phyloP scores from a whole-genome alignment of 441 rosid species.

The Francoa sonchifolia region DNA sequence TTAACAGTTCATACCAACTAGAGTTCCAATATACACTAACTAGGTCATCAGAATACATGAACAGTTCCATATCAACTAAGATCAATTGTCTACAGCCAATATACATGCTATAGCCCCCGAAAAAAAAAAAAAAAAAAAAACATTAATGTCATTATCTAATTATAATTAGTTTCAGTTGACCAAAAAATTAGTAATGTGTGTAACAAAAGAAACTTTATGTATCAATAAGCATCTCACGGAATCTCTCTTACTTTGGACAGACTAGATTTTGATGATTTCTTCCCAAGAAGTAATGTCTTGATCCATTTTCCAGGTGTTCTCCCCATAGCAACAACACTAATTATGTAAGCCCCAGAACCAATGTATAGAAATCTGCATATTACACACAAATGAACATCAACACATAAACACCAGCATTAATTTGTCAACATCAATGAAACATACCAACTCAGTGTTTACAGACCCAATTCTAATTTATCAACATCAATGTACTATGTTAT shows the following conservation, averaged over 20 bases:
- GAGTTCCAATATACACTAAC: no score
- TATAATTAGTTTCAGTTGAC: neutral
- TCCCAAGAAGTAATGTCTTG: slow-evolving; percentile 53
- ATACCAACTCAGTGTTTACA: neutral
- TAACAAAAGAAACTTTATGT: neutral
- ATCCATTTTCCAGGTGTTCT: slow-evolving; percentile 73
- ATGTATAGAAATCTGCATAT: slow-evolving; percentile 15
- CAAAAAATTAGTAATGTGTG: neutral
- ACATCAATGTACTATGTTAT: no score
- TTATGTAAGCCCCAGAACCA: slow-evolving; percentile 5
- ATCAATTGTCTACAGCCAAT: no score
- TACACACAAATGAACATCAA: slow-evolving; percentile 1
- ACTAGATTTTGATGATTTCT: slow-evolving; percentile 62
- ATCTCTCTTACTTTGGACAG: slow-evolving; percentile 37
- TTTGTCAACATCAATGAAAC: no score
- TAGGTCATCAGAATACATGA: no score
- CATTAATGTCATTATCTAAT: neutral
- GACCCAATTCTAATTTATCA: neutral
- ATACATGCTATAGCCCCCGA: no score
- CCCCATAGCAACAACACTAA: slow-evolving; percentile 35
- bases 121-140: no score
- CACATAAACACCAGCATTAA: neutral
- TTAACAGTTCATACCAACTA: no score
- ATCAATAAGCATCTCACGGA: slow-evolving; percentile 17
- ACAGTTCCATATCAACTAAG: no score